Evolutionary conservation across 202 grass and related monocot species (phyloP).

Genomic region (Panicum hallii): DNA sequence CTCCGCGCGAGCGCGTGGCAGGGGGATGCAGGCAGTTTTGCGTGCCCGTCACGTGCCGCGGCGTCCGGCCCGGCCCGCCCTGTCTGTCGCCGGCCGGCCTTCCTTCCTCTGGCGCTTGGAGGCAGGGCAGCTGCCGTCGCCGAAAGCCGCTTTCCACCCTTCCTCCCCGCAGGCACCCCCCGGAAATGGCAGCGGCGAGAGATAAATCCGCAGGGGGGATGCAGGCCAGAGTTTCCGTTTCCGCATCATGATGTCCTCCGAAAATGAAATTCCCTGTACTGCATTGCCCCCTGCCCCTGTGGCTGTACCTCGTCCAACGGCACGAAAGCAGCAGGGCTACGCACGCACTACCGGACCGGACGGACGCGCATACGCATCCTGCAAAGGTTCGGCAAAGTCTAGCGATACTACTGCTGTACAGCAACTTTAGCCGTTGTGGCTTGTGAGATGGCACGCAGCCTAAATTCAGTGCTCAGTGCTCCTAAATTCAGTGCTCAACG

Average conservation of each 20-base stretch:
- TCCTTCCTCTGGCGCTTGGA: background rate
- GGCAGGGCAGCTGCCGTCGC: background rate
- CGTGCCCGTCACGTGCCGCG: conserved; percentile 24
- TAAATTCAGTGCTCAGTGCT: too few relatives aligned
- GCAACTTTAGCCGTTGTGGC: too few relatives aligned
- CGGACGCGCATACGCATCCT: background rate
- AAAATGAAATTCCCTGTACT: background rate
- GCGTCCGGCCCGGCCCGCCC: conserved; percentile 4
- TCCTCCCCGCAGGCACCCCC: background rate
- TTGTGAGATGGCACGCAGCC: too few relatives aligned
- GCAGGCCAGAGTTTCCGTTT: conserved; percentile 43
- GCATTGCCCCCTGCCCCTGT: background rate
- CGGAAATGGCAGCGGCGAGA: conserved; percentile 24
- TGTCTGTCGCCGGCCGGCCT: background rate
- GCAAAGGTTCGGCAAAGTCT: background rate
- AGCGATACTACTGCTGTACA: too few relatives aligned
- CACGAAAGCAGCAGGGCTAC: too few relatives aligned
- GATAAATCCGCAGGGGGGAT: background rate
- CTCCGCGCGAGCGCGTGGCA: background rate
- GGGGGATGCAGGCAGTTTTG: conserved; percentile 2
- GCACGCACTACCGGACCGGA: conserved; percentile 1
- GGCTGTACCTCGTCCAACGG: background rate
- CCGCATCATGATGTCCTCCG: conserved; percentile 44
- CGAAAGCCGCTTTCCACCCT: conserved; percentile 28
- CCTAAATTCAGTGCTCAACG: background rate